These are phyloP conservation scores for Apiotrichum sp. DNA, from an alignment of 1,284 basidiomycete species.

Conservation along the genomic window DNA sequence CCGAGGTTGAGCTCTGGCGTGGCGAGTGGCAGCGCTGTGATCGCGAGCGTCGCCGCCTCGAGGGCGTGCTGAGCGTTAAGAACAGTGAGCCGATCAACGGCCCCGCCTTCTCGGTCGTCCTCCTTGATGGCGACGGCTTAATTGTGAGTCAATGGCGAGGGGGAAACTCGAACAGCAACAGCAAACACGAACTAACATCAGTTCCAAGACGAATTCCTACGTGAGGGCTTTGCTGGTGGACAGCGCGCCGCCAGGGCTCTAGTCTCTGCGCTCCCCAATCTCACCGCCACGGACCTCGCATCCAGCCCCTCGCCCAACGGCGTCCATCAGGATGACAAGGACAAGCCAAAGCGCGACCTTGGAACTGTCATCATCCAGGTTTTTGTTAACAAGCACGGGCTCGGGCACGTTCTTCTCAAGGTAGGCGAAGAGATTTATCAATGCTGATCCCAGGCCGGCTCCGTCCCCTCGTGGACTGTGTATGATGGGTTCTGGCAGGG, in stretches of 20 bases:
- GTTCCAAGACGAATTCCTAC: slow-evolving; percentile 29
- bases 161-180: no score
- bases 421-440: no score
- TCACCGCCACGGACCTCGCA: slow-evolving; percentile 11
- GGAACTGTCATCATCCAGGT: slow-evolving; percentile 32
- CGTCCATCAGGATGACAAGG: background rate
- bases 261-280: slow-evolving; percentile 21
- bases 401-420: slow-evolving; percentile 36
- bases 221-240: slow-evolving; percentile 35
- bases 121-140: slow-evolving; percentile 40
- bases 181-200: slow-evolving; percentile 2
- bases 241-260: slow-evolving; percentile 32
- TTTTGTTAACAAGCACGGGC: slow-evolving; percentile 37
- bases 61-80: slow-evolving; percentile 19
- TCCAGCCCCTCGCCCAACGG: background rate
- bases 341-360: slow-evolving; percentile 5
- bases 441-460: slow-evolving; percentile 13
- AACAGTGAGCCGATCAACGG: slow-evolving; percentile 20
- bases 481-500: slow-evolving; percentile 42
- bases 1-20: slow-evolving; percentile 38
- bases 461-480: slow-evolving; percentile 24
- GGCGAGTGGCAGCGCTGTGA: slow-evolving; percentile 28
- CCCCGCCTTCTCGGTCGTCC: slow-evolving; percentile 29
- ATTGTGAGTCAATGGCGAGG: slow-evolving; percentile 24
- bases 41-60: slow-evolving; percentile 30